Evolutionary conservation across 106 monocot genomes (phyloP), one percentile per base, ranked within the genome.

Genomic region (Dendrobium nobile): DNA sequence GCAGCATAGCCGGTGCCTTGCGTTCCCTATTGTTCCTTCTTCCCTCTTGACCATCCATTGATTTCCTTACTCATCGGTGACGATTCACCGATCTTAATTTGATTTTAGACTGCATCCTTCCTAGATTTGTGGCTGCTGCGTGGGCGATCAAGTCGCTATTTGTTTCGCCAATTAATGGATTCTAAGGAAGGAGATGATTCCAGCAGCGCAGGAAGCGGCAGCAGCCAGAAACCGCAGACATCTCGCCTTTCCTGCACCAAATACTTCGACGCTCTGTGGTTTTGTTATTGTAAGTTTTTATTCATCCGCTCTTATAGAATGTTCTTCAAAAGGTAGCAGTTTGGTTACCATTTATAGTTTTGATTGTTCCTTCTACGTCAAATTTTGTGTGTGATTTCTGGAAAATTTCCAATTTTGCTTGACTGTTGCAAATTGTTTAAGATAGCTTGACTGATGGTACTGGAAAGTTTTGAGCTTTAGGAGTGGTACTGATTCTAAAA

Each of bases 221-320:
- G 76, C 22, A 48, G 24, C 48, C 77, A 47, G 33, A 80, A 64
- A 1, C 65, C 24, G 26, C 58, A 27, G 4, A 47, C 22, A 33
- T 41, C 19, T 4, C 61, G 48, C 47, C 78, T 78, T 42, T 83
- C 83, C 54, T 83, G 83, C 48, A 83, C 83, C 40, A 78, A 83
- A 54, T 78, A 77, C 83, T 83, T 83, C 28, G 83, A 83, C 43
- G 83, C 83, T 18, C 44, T 83, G 37, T 83, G 83, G 83, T 83
- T 83, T 78, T 83, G 83, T 72, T 83, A 83, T 73, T 78, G 78
- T 78, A 59, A 78, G 78, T 82, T 68, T 51, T 44, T 54, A 22
- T 24, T n/a, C 75, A 47, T 47, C 26, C 19, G 24, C 5, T 75
- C 10, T 67, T 68, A 26, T 68, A 9, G 13, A 13, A 15, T 70